Conservation (phyloP, 345 rosid genomes). For the Durio zibethinus region DNA sequence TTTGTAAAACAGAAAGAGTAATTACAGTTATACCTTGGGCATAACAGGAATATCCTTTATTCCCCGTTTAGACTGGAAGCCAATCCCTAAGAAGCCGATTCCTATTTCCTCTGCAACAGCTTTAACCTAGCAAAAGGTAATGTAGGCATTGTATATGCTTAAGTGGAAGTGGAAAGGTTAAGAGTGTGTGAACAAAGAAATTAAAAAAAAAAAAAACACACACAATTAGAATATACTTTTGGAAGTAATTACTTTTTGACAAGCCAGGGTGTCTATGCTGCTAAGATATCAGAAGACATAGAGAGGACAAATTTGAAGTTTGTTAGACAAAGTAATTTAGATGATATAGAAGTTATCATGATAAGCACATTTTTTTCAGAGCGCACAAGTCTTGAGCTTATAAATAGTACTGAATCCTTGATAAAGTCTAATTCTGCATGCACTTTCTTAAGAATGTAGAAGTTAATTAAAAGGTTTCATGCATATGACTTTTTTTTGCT, state of each 20-base stretch:
- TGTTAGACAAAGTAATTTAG: not conserved
- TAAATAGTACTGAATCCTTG: not conserved
- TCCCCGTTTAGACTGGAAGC: constrained; percentile 96
- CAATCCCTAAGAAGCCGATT: constrained; percentile 95
- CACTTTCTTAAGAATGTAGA: not conserved
- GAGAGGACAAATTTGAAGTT: not conserved
- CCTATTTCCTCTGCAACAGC: constrained; percentile 99
- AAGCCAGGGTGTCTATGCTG: not conserved
- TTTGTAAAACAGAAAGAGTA: not conserved
- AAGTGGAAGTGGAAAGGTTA: not conserved
- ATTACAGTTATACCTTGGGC: constrained; percentile 74
- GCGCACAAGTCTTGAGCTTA: not conserved
- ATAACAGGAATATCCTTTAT: constrained; percentile 84
- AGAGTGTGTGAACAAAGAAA: not conserved
- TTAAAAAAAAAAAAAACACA: not conserved
- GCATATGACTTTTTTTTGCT: not conserved
- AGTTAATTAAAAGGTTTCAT: not conserved
- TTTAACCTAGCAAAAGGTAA: constrained; percentile 59
- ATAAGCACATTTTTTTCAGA: not conserved
- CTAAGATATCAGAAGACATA: not conserved
- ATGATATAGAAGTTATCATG: not conserved
- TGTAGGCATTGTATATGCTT: not conserved
- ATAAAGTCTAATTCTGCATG: not conserved
- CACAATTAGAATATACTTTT: not conserved
- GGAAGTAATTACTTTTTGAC: not conserved